Evolutionary conservation across 495 filamentous ascomycete genomes (phyloP), one percentile per base, ranked within the genome.

Genomic region (Penicillium lividum): DNA sequence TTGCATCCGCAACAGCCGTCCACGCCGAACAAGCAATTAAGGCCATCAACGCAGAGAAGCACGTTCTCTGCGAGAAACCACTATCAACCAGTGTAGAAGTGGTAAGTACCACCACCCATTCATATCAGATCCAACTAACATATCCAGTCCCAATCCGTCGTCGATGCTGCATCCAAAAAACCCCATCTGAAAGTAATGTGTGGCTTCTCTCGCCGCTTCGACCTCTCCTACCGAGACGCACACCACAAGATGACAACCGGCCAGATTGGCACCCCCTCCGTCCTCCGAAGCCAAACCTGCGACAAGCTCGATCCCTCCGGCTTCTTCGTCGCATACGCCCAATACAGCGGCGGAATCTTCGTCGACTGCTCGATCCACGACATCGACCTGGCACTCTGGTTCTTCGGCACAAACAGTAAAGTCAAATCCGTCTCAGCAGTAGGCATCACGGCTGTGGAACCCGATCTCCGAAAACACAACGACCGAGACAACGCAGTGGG

Each of bases 401-500:
- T 80, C 70, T 80, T 83, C 58, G 78, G 77, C n/a, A 62, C 80
- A 27, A 66, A 76, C 42, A 57, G 64, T 27, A 57, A 65, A 29
- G 64, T 76, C 51, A 85, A 85, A 58, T 73, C 67, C 56, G 77
- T 81, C 11, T 68, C 68, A 1, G 79, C 78, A 0, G 53, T 76
- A 7, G 84, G 84, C 9, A 78, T 84, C 58, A 81, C 77, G 3
- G 82, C 82, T 1, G 79, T 86, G 22, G 77, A 85, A 62, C 84
- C 84, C 0, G 83, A 79, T 18, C 68, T 87, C 7, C 65, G 72
- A 43, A 73, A 79, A 54, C 73, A 82, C 63, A 79, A 78, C 2
- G 84, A 87, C 65, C 72, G 73, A 36, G 84, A 87, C 61, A 87
- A 87, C 57, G 84, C 81, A 0, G 78, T 86, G 4, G 84, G 82